Evolutionary conservation across 1,284 basidiomycete species (phyloP).

Genomic region (Trichosporon sp.): DNA sequence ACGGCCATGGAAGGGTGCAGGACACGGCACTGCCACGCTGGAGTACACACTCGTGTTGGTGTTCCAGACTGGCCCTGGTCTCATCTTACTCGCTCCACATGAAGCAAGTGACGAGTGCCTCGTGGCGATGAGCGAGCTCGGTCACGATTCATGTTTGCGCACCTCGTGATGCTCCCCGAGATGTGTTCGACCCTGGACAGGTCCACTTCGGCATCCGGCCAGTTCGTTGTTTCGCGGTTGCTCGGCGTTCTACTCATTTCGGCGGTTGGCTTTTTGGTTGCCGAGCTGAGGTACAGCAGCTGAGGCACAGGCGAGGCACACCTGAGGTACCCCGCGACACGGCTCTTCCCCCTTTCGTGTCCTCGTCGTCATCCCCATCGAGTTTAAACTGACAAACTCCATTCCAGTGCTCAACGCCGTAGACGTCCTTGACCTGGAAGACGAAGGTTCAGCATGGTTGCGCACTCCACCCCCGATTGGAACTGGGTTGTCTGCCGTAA

Average conservation of each 20-base stretch:
- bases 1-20: background rate
- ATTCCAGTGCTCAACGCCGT: slow-evolving; percentile 37
- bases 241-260: background rate
- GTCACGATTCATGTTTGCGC: background rate
- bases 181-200: background rate
- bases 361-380: background rate
- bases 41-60: background rate
- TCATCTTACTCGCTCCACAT: background rate
- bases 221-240: background rate
- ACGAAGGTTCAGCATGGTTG: slow-evolving; percentile 22
- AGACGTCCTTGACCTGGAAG: slow-evolving; percentile 29
- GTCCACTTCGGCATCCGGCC: background rate
- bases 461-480: slow-evolving; percentile 29
- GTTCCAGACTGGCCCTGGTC: background rate
- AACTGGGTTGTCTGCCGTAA: slow-evolving; percentile 22
- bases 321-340: background rate
- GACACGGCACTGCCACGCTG: background rate
- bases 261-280: background rate
- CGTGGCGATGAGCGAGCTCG: background rate
- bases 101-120: background rate
- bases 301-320: background rate
- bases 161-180: background rate
- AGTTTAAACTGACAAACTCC: background rate
- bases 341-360: background rate
- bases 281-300: background rate